phyloP scores from a whole-genome alignment of 2,329 filamentous ascomycete species.

The Pseudohalonectria lignicola region DNA sequence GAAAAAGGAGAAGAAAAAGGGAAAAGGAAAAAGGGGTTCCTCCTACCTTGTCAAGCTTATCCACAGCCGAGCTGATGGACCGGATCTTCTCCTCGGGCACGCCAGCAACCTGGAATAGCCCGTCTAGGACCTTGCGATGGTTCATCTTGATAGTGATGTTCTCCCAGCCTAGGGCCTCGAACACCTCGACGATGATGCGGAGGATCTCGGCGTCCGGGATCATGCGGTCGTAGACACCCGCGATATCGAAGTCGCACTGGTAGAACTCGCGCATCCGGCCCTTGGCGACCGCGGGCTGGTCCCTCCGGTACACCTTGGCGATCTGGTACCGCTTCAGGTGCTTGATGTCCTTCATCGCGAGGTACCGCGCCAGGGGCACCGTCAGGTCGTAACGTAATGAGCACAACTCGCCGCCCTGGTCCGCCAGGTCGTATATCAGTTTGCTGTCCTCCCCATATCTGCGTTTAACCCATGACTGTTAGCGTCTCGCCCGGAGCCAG shows the following conservation, averaged over 20 bases:
- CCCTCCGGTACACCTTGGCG: conserved; percentile 66
- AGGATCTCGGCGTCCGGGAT: conserved; percentile 85
- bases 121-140: conserved; percentile 88
- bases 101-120: conserved; percentile 82
- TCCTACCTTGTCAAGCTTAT: conserved; percentile 80
- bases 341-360: conserved; percentile 81
- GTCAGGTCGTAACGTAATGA: conserved; percentile 67
- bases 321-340: conserved; percentile 93
- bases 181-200: conserved; percentile 74
- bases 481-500: not conserved
- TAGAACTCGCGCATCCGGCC: conserved; percentile 94
- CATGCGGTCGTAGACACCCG: conserved; percentile 80
- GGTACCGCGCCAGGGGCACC: conserved; percentile 65
- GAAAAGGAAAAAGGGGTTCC: too few relatives aligned
- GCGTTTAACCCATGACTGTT: conserved; percentile 30
- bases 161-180: conserved; percentile 66
- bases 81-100: conserved; percentile 81
- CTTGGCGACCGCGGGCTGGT: conserved; percentile 57
- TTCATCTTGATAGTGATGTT: conserved; percentile 87
- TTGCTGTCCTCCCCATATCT: conserved; percentile 78
- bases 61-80: conserved; percentile 82
- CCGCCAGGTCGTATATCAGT: conserved; percentile 60
- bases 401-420: conserved; percentile 74
- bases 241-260: conserved; percentile 95
- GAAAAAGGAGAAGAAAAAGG: too few relatives aligned